Evolutionary conservation across 139 green algal species (phyloP).

Genomic region (Chlamydomonas schloesseri): DNA sequence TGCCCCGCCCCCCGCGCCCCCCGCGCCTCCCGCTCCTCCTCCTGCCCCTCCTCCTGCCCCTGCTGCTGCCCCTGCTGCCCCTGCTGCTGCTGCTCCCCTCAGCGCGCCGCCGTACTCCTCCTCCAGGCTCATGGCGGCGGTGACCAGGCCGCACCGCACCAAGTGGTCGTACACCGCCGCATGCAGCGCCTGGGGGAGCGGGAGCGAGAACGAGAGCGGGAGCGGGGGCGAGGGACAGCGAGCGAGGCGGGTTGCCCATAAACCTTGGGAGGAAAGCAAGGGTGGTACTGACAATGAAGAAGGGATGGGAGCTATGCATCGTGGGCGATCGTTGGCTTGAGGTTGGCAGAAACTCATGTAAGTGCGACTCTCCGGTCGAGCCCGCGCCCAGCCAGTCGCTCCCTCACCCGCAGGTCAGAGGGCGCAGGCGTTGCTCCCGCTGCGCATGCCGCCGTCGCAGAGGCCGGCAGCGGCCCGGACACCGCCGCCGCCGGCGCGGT

Average conservation of each 20-base stretch:
- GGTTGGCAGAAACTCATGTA: no score
- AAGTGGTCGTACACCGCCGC: constrained; percentile 42
- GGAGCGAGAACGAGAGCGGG: background rate
- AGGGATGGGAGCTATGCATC: no score
- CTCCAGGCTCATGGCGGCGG: constrained; percentile 52
- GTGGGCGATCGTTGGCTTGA: no score
- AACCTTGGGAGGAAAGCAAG: no score
- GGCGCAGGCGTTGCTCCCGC: background rate
- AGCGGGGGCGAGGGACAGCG: background rate
- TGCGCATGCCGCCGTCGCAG: background rate
- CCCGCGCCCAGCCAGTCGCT: no score
- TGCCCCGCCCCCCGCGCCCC: background rate
- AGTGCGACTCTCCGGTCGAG: no score
- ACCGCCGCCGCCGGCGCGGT: no score
- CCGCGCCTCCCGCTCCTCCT: background rate
- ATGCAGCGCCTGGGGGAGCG: constrained; percentile 42
- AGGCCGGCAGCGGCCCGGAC: background rate
- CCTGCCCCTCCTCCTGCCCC: background rate
- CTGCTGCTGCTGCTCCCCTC: background rate
- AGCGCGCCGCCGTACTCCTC: constrained; percentile 42
- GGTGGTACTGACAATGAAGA: background rate
- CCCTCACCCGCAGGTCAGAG: background rate
- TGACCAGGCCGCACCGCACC: constrained; percentile 37
- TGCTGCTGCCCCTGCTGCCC: no score
- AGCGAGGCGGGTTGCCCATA: no score